Evolutionary conservation across 257 asterid species (phyloP).

Genomic region (Rauvolfia tetraphylla): DNA sequence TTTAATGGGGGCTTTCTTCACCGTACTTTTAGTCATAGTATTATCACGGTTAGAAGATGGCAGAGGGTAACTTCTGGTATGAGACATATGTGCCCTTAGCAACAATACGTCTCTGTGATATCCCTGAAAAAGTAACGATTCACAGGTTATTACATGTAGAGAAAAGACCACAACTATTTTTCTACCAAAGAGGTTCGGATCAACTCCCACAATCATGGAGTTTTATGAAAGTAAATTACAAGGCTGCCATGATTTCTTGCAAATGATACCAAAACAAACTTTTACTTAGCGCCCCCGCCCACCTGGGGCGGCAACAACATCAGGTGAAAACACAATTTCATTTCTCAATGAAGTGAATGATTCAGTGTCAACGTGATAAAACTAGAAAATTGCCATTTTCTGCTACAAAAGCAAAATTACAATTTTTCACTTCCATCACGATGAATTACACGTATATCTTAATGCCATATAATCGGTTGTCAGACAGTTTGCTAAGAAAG

Average conservation of each 20-base stretch:
- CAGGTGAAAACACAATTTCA: not conserved
- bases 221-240: not conserved
- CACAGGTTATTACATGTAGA: conserved; percentile 6
- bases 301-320: not conserved
- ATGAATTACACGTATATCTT: not conserved
- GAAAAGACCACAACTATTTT: not conserved
- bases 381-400: not conserved
- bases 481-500: not conserved
- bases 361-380: not conserved
- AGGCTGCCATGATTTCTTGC: not conserved
- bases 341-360: not conserved
- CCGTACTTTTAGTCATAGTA: conserved; percentile 24
- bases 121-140: conserved; percentile 44
- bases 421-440: not conserved
- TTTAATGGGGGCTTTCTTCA: conserved; percentile 33
- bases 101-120: conserved; percentile 86
- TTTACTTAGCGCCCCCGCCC: not conserved
- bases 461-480: not conserved
- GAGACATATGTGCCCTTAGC: conserved; percentile 59
- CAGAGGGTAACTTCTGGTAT: conserved; percentile 30
- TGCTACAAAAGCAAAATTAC: not conserved
- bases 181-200: conserved; percentile 1
- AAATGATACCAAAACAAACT: not conserved
- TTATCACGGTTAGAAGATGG: conserved; percentile 35
- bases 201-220: not conserved